These are phyloP conservation scores for Clausena lansium DNA, from an alignment of 345 rosid genomes.

Conservation along the genomic window DNA sequence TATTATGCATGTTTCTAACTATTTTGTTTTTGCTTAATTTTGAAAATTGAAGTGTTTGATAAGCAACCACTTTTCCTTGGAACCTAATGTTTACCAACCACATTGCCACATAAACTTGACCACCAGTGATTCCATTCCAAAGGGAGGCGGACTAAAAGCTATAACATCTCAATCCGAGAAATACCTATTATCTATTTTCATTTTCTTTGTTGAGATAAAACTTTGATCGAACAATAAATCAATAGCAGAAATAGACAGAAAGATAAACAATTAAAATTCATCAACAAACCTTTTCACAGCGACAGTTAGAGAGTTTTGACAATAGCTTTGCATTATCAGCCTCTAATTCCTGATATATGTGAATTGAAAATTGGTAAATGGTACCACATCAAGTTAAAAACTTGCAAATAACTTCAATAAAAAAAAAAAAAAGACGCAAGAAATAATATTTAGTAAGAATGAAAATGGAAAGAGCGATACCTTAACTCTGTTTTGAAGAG, in stretches of 20 bases:
- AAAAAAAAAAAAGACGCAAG: background rate
- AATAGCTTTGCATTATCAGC: conserved; percentile 52
- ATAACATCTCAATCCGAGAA: background rate
- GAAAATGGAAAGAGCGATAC: conserved; percentile 18
- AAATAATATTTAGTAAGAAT: too few species aligned
- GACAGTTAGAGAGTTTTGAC: conserved; percentile 47
- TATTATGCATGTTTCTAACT: background rate
- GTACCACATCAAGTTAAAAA: background rate
- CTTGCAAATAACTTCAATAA: background rate
- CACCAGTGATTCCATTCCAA: background rate
- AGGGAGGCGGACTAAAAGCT: background rate
- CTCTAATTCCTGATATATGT: conserved; percentile 54
- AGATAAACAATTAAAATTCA: background rate
- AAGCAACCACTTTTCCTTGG: background rate
- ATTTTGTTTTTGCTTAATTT: too few species aligned
- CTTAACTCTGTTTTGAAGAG: conserved; percentile 47
- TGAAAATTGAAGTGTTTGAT: background rate
- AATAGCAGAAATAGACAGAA: background rate
- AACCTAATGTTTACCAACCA: background rate
- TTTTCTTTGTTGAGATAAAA: background rate
- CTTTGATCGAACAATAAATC: background rate
- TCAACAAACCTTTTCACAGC: conserved; percentile 50
- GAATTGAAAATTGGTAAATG: background rate
- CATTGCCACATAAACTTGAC: background rate
- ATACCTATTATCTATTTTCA: background rate